phyloP scores from a whole-genome alignment of 2,329 filamentous ascomycete species.

The Phialemoniopsis sp. region DNA sequence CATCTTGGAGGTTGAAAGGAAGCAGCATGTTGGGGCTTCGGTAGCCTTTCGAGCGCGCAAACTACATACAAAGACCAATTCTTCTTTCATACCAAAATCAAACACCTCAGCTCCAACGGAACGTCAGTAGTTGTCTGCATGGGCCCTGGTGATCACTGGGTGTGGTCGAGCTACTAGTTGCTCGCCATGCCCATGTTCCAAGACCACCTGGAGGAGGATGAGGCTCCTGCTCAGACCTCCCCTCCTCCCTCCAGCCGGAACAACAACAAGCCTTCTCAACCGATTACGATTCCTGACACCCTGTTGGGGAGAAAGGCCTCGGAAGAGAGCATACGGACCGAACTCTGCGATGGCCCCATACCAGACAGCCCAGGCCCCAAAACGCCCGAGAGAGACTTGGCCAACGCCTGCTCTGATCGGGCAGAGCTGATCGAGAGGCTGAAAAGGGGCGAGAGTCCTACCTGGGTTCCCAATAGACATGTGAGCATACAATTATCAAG shows the following conservation, averaged over 20 bases:
- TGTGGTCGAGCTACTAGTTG: background rate
- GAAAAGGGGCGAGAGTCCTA: slow-evolving; percentile 73
- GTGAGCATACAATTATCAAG: slow-evolving; percentile 38
- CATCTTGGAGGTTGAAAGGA: too few relatives aligned
- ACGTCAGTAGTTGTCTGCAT: too few relatives aligned
- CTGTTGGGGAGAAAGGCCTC: slow-evolving; percentile 34
- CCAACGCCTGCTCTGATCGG: slow-evolving; percentile 49
- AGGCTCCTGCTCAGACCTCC: slow-evolving; percentile 4
- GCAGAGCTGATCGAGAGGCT: slow-evolving; percentile 79
- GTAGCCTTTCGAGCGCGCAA: too few relatives aligned
- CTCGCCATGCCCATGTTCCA: slow-evolving; percentile 55
- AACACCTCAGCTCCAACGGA: too few relatives aligned
- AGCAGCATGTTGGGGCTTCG: too few relatives aligned
- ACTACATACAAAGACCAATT: too few relatives aligned
- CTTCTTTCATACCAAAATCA: too few relatives aligned
- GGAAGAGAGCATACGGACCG: slow-evolving; percentile 57
- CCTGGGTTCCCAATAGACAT: slow-evolving; percentile 65
- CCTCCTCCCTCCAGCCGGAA: slow-evolving; percentile 4
- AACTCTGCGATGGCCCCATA: slow-evolving; percentile 56
- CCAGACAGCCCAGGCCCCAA: slow-evolving; percentile 29
- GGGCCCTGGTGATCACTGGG: too few relatives aligned
- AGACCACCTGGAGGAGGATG: slow-evolving; percentile 38
- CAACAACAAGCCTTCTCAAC: slow-evolving; percentile 2
- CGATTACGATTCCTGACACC: slow-evolving; percentile 7
- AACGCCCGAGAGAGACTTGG: slow-evolving; percentile 23